Evolutionary conservation across 2,329 filamentous ascomycete species (phyloP).

Genomic region (Pseudocercospora ulei): DNA sequence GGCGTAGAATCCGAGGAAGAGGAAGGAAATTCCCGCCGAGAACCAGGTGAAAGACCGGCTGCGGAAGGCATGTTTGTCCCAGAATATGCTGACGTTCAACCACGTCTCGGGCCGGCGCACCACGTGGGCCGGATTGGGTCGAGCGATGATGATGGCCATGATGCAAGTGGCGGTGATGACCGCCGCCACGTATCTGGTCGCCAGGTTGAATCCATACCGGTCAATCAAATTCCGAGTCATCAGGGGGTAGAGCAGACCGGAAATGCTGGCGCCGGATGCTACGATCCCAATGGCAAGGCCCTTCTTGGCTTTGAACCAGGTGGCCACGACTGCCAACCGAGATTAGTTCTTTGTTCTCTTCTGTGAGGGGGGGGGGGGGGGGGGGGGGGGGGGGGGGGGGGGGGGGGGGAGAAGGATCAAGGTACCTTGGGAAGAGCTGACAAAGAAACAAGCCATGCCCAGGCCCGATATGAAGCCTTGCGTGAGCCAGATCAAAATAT

Average conservation of each 20-base stretch:
- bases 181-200: conserved; percentile 37
- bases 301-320: conserved; percentile 43
- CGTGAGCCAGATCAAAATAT: conserved; percentile 40
- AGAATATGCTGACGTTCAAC: conserved; percentile 31
- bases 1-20: conserved; percentile 47
- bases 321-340: conserved; percentile 38
- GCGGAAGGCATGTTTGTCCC: conserved; percentile 40
- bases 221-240: conserved; percentile 41
- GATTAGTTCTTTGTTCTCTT: background rate
- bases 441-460: conserved; percentile 48
- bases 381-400: too few relatives aligned
- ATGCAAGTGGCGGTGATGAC: conserved; percentile 38
- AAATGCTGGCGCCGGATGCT: conserved; percentile 43
- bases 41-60: conserved; percentile 41
- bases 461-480: conserved; percentile 43
- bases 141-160: conserved; percentile 38
- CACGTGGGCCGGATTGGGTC: conserved; percentile 38
- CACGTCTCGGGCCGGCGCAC: conserved; percentile 37
- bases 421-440: conserved; percentile 44
- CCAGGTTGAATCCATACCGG: conserved; percentile 40
- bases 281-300: conserved; percentile 44
- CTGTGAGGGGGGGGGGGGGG: too few relatives aligned
- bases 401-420: background rate
- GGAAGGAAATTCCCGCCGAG: conserved; percentile 39
- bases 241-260: conserved; percentile 38